Conservation (phyloP, 2,329 filamentous ascomycete genomes). For the Knoxdaviesia capensis region DNA sequence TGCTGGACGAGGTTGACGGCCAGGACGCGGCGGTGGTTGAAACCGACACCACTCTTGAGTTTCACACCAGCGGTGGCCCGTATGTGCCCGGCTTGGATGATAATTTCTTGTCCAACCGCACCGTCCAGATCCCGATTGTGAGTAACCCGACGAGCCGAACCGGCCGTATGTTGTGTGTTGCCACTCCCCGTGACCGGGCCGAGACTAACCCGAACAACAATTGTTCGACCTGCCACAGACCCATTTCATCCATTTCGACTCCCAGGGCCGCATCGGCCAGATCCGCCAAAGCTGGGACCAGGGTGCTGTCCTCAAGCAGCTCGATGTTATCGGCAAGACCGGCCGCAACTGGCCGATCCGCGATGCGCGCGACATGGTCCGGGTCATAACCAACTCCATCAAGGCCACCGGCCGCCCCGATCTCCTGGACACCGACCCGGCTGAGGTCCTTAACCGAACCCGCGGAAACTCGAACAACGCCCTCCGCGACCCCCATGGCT, state of each 20-base stretch:
- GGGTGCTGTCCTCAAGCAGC: slow-evolving; percentile 73
- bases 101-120: slow-evolving; percentile 76
- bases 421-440: slow-evolving; percentile 13
- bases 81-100: slow-evolving; percentile 83
- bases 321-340: slow-evolving; percentile 80
- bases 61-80: slow-evolving; percentile 58
- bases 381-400: slow-evolving; percentile 46
- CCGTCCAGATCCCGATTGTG: slow-evolving; percentile 65
- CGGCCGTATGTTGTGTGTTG: too few species aligned
- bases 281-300: slow-evolving; percentile 94
- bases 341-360: slow-evolving; percentile 90
- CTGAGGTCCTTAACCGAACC: slow-evolving; percentile 20
- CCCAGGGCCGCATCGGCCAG: slow-evolving; percentile 57
- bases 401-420: slow-evolving; percentile 19
- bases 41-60: slow-evolving; percentile 66
- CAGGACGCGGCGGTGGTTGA: slow-evolving; percentile 56
- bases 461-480: slow-evolving; percentile 32
- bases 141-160: slow-evolving; percentile 13
- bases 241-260: slow-evolving; percentile 75
- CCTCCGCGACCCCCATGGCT: slow-evolving; percentile 45
- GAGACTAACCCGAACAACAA: not conserved
- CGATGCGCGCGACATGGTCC: slow-evolving; percentile 67
- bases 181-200: too few species aligned
- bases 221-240: slow-evolving; percentile 26
- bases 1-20: slow-evolving; percentile 57